Evolutionary conservation across 805 yeast genomes (phyloP).

Genomic region (Candida ponderosae): DNA sequence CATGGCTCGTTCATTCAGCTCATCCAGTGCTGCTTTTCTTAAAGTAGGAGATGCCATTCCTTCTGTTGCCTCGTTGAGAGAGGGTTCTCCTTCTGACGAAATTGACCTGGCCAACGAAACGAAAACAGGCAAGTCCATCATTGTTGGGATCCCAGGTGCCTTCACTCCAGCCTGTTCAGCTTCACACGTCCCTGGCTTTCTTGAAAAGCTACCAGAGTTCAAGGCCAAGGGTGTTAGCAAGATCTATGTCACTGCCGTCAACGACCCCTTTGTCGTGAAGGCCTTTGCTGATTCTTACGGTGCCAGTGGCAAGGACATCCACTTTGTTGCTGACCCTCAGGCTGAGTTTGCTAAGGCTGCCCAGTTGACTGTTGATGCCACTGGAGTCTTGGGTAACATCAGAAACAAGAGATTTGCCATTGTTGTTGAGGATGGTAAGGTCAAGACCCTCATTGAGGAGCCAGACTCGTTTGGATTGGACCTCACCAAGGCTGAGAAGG

Average conservation of each 20-base stretch:
- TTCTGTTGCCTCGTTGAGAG: conserved; percentile 39
- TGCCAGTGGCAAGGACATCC: conserved; percentile 24
- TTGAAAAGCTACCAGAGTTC: conserved; percentile 43
- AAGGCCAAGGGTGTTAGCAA: conserved; percentile 55
- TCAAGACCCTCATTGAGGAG: conserved; percentile 60
- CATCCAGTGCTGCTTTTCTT: conserved; percentile 22
- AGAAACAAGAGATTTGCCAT: conserved; percentile 74
- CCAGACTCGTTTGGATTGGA: conserved; percentile 73
- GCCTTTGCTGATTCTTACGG: conserved; percentile 61
- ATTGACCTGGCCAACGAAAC: conserved; percentile 46
- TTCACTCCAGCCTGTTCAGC: conserved; percentile 76
- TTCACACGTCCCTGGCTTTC: conserved; percentile 67
- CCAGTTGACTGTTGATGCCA: conserved; percentile 68
- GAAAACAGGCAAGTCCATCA: conserved; percentile 39
- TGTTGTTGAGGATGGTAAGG: conserved; percentile 68
- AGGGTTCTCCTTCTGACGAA: conserved; percentile 57
- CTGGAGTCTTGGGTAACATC: conserved; percentile 65
- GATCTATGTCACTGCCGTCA: conserved; percentile 67
- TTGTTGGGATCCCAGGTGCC: conserved; percentile 69
- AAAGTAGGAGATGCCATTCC: conserved; percentile 59
- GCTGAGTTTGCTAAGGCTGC: conserved; percentile 63
- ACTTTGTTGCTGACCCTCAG: conserved; percentile 71
- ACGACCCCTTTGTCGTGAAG: conserved; percentile 78
- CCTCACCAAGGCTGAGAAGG: conserved; percentile 33
- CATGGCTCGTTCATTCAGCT: conserved; percentile 17